These are phyloP conservation scores for Malassezia vespertilionis DNA, from an alignment of 1,284 basidiomycete genomes.

Conservation along the genomic window DNA sequence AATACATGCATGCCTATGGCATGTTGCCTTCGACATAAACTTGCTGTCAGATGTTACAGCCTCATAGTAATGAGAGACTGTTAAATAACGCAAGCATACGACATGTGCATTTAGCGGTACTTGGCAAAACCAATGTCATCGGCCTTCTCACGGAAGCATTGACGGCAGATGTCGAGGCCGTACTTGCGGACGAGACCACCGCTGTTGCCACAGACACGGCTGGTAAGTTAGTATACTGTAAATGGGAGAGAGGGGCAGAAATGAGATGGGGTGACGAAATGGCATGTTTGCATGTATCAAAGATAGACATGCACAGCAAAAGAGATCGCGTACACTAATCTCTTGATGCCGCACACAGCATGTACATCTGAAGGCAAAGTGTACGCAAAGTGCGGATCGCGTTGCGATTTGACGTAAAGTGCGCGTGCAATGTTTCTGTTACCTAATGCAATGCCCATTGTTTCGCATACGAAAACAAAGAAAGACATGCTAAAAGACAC, in stretches of 20 bases:
- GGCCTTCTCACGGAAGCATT: slow-evolving; percentile 48
- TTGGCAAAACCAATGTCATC: slow-evolving; percentile 45
- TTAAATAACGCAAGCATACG: background rate
- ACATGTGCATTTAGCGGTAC: slow-evolving; percentile 18
- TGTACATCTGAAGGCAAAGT: too few species aligned
- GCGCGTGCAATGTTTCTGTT: too few species aligned
- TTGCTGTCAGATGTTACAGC: background rate
- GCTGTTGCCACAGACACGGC: slow-evolving; percentile 46
- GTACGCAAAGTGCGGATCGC: too few species aligned
- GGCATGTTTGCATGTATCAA: too few species aligned
- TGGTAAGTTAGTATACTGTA: slow-evolving; percentile 18
- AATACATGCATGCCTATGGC: slow-evolving; percentile 12
- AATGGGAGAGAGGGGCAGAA: too few species aligned
- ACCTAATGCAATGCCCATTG: too few species aligned
- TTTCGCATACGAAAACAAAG: too few species aligned
- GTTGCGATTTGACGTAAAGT: too few species aligned
- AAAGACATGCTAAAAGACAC: too few species aligned
- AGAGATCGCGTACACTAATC: too few species aligned
- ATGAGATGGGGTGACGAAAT: too few species aligned
- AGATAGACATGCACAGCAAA: too few species aligned
- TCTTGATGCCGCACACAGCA: background rate
- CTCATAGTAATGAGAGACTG: background rate
- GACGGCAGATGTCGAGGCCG: slow-evolving; percentile 47
- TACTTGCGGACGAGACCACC: slow-evolving; percentile 48
- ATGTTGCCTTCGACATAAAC: slow-evolving; percentile 1